A percentile compares a stretch with the other conserved stretches of the same genome.
phyloP scores from a whole-genome alignment of 805 yeast species.

The Suhomyces pyralidae region DNA sequence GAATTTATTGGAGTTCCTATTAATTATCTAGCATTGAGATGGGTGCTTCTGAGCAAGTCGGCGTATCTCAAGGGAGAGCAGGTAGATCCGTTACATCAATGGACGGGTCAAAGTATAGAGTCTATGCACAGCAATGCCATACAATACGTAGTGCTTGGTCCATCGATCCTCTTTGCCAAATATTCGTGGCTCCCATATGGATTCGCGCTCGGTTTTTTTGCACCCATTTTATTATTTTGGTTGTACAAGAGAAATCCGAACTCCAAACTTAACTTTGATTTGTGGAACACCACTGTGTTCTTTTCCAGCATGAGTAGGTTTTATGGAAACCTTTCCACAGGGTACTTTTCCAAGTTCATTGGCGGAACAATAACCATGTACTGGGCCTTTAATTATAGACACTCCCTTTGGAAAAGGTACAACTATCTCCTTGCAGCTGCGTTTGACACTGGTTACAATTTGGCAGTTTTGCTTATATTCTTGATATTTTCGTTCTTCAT shows the following conservation, averaged over 20 bases:
- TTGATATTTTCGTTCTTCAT: slow-evolving; percentile 26
- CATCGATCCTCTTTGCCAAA: slow-evolving; percentile 40
- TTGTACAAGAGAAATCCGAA: slow-evolving; percentile 27
- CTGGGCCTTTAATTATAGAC: slow-evolving; percentile 39
- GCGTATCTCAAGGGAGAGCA: slow-evolving; percentile 32
- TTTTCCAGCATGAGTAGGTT: slow-evolving; percentile 47
- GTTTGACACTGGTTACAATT: slow-evolving; percentile 48
- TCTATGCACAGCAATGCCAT: slow-evolving; percentile 47
- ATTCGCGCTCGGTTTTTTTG: slow-evolving; percentile 37
- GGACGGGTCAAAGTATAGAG: slow-evolving; percentile 48
- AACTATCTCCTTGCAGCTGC: slow-evolving; percentile 52
- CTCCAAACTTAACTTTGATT: slow-evolving; percentile 22
- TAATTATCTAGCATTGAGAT: slow-evolving; percentile 46
- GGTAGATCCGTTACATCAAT: slow-evolving; percentile 47
- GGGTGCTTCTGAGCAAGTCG: slow-evolving; percentile 43
- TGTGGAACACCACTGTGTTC: slow-evolving; percentile 48
- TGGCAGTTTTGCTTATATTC: slow-evolving; percentile 41
- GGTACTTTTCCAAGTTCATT: slow-evolving; percentile 45
- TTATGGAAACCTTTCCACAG: slow-evolving; percentile 50
- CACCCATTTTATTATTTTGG: slow-evolving; percentile 33
- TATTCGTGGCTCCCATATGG: slow-evolving; percentile 46
- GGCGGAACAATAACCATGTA: slow-evolving; percentile 49
- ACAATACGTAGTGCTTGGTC: slow-evolving; percentile 51
- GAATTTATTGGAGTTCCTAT: slow-evolving; percentile 52
- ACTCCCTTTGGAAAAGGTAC: slow-evolving; percentile 39